Evolutionary conservation across 352 stramenopile genomes (phyloP).

Genomic region (Albugo laibachii): DNA sequence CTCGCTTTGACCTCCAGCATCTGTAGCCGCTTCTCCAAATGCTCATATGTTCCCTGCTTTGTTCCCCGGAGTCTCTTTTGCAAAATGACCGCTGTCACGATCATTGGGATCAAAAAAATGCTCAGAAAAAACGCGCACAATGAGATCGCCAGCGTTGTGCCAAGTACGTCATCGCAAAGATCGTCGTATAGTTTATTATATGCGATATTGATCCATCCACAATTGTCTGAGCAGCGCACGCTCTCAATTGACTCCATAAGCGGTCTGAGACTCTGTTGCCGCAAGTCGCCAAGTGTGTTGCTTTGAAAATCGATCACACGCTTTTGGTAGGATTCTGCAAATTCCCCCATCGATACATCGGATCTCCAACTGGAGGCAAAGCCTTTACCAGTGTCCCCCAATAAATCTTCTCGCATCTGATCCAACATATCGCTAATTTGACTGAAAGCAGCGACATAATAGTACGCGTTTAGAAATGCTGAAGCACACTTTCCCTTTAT

Average conservation of each 20-base stretch:
- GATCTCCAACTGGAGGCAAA: conserved; percentile 46
- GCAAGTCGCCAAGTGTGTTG: conserved; percentile 17
- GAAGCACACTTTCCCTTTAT: conserved; percentile 21
- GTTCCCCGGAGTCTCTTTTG: conserved; percentile 59
- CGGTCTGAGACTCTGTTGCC: conserved; percentile 23
- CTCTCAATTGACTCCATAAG: conserved; percentile 39
- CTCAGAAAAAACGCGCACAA: conserved; percentile 57
- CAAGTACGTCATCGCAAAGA: conserved; percentile 52
- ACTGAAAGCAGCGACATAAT: conserved; percentile 35
- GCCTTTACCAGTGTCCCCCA: conserved; percentile 34
- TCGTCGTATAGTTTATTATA: conserved; percentile 59
- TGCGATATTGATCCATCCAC: conserved; percentile 60
- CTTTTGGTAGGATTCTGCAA: conserved; percentile 30
- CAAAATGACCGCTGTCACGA: conserved; percentile 41
- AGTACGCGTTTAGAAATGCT: conserved; percentile 28
- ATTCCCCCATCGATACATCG: conserved; percentile 37
- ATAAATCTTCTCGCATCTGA: conserved; percentile 50
- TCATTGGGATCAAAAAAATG: conserved; percentile 53
- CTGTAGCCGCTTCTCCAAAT: conserved; percentile 45
- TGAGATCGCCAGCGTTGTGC: conserved; percentile 56
- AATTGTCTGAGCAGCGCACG: conserved; percentile 51
- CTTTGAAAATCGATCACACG: conserved; percentile 23
- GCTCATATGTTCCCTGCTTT: conserved; percentile 64
- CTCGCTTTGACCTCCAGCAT: conserved; percentile 25
- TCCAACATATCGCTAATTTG: conserved; percentile 35